These are phyloP conservation scores for Candida incommunis DNA, from an alignment of 805 yeast species.

Conservation along the genomic window DNA sequence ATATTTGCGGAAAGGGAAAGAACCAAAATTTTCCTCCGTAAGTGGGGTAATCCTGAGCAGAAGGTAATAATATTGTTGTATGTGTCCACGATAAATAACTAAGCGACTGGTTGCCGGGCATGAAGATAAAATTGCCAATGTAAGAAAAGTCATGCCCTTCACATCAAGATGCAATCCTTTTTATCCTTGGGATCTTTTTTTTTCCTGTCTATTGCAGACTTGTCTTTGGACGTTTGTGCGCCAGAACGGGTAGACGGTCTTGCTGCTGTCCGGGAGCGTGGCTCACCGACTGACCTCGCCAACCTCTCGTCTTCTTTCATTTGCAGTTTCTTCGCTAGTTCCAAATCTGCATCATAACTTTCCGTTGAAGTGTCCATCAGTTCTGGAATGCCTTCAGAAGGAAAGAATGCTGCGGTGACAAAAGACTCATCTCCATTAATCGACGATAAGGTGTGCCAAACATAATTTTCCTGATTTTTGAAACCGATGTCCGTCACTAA, in stretches of 20 bases:
- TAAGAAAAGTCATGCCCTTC: too few species aligned
- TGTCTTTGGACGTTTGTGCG: neutral
- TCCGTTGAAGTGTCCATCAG: neutral
- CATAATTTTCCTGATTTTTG: slow-evolving; percentile 31
- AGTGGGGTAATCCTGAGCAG: too few species aligned
- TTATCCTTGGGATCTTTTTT: neutral
- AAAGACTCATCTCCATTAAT: slow-evolving; percentile 42
- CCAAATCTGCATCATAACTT: neutral
- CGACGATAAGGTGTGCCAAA: slow-evolving; percentile 70
- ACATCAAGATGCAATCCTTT: neutral
- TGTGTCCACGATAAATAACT: too few species aligned
- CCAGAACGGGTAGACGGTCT: neutral
- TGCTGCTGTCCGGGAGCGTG: neutral
- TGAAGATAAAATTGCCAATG: too few species aligned
- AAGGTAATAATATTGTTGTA: too few species aligned
- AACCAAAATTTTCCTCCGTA: too few species aligned
- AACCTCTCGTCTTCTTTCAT: neutral
- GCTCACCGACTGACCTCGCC: neutral
- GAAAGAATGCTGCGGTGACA: neutral
- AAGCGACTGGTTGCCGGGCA: too few species aligned
- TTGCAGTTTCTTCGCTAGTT: neutral
- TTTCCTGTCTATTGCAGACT: neutral
- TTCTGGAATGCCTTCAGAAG: neutral
- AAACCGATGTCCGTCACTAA: slow-evolving; percentile 69
- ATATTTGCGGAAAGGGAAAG: too few species aligned